Conservation (phyloP, 2,329 filamentous ascomycete genomes). For the Sporothrix brasiliensis region DNA sequence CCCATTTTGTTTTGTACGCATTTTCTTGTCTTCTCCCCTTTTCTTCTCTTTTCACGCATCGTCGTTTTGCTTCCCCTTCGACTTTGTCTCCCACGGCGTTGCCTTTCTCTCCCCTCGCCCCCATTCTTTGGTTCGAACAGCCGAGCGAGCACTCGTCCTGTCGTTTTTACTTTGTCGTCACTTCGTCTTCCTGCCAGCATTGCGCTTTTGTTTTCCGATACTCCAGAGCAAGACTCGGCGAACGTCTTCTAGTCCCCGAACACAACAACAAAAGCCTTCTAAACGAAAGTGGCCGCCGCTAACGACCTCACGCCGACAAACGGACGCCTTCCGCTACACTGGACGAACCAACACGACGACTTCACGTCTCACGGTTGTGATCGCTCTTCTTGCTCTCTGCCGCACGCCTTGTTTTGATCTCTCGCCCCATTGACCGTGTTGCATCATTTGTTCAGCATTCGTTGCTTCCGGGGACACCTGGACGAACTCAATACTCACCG, state of each 20-base stretch:
- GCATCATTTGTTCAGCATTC: not conserved
- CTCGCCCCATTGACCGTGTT: not conserved
- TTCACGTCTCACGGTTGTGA: not conserved
- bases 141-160: not conserved
- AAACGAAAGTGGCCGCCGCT: constrained; percentile 18
- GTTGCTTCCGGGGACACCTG: not conserved
- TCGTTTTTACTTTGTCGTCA: constrained; percentile 7
- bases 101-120: not conserved
- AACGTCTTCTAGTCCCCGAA: not conserved
- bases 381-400: not conserved
- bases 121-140: not conserved
- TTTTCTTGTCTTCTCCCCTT: constrained; percentile 8
- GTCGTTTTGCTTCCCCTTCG: not conserved
- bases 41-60: constrained; percentile 20
- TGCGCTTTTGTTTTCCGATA: constrained; percentile 17
- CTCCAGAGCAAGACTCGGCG: constrained; percentile 18
- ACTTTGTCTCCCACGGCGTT: constrained; percentile 8
- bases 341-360: not conserved
- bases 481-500: not conserved
- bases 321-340: constrained; percentile 2
- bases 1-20: not conserved
- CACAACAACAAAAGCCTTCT: not conserved
- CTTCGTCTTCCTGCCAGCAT: not conserved
- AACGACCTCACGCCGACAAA: constrained; percentile 21
- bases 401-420: not conserved